Conservation (phyloP, 305 asterid genomes). For the Solanum hybrid region DNA sequence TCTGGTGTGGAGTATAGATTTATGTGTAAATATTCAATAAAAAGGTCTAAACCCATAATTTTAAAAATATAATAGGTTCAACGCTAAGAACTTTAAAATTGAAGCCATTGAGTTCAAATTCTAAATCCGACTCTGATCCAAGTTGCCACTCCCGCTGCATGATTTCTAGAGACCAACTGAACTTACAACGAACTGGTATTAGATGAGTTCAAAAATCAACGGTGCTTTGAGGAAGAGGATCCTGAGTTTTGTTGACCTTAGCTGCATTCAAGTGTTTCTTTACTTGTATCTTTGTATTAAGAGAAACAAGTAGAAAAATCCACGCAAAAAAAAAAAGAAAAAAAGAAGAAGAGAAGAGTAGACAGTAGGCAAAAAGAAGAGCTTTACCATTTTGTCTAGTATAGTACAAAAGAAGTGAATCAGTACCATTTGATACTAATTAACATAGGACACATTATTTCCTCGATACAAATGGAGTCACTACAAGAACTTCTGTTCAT, state of each 20-base stretch:
- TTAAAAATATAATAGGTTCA: not conserved
- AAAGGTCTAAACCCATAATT: not conserved
- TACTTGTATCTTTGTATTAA: not conserved
- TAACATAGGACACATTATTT: not conserved
- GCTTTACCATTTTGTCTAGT: not conserved
- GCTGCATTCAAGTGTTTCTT: not conserved
- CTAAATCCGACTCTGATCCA: not conserved
- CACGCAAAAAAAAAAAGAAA: not conserved
- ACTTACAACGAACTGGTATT: not conserved
- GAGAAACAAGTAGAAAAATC: not conserved
- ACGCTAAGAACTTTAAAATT: not conserved
- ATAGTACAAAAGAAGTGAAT: not conserved
- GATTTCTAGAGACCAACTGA: not conserved
- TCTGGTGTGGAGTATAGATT: not conserved
- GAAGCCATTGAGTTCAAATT: not conserved
- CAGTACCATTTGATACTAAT: not conserved
- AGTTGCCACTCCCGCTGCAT: not conserved
- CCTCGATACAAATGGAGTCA: not conserved
- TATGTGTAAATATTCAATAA: not conserved
- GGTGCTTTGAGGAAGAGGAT: not conserved
- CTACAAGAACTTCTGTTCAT: not conserved
- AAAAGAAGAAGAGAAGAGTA: not conserved
- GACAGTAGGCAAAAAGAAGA: not conserved
- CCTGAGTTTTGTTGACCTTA: not conserved
- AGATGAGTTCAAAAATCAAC: not conserved